Evolutionary conservation across 2,329 filamentous ascomycete genomes (phyloP).

Genomic region (Fusarium newnesense): DNA sequence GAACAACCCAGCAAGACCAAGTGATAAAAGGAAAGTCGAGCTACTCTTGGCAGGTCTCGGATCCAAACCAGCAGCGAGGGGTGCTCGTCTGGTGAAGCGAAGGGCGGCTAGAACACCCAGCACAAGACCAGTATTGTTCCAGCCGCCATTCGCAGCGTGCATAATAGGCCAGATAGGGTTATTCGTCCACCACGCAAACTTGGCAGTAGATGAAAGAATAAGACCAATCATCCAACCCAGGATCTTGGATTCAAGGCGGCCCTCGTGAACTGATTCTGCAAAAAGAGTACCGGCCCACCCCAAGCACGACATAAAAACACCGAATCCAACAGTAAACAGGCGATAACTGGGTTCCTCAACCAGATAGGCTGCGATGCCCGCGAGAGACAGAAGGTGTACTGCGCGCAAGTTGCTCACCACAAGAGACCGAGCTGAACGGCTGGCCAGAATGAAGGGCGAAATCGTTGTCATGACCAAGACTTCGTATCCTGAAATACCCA

Average conservation of each 20-base stretch:
- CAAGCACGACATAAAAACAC: conserved; percentile 81
- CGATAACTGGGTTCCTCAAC: conserved; percentile 77
- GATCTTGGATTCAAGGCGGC: conserved; percentile 82
- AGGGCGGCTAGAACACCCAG: conserved; percentile 81
- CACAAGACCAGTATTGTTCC: conserved; percentile 84
- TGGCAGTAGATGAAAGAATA: conserved; percentile 85
- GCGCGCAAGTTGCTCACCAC: conserved; percentile 75
- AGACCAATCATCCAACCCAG: conserved; percentile 84
- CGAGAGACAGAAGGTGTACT: conserved; percentile 80
- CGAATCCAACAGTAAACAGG: conserved; percentile 83
- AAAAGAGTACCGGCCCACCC: conserved; percentile 87
- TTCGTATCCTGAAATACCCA: conserved; percentile 98
- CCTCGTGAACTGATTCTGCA: conserved; percentile 78
- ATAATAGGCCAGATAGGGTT: conserved; percentile 98
- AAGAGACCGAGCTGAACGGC: conserved; percentile 73
- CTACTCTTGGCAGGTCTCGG: conserved; percentile 61
- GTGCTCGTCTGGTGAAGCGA: conserved; percentile 76
- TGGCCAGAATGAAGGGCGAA: conserved; percentile 81
- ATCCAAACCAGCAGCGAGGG: conserved; percentile 55
- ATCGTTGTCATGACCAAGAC: conserved; percentile 85
- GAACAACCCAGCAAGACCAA: conserved; percentile 84
- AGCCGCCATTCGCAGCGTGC: conserved; percentile 88
- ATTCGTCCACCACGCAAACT: conserved; percentile 93
- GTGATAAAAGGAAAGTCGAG: conserved; percentile 75
- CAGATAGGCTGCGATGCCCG: conserved; percentile 82